Base-by-base conservation (phyloP, 1,284 basidiomycete species). In the Blastosporella zonata region DNA sequence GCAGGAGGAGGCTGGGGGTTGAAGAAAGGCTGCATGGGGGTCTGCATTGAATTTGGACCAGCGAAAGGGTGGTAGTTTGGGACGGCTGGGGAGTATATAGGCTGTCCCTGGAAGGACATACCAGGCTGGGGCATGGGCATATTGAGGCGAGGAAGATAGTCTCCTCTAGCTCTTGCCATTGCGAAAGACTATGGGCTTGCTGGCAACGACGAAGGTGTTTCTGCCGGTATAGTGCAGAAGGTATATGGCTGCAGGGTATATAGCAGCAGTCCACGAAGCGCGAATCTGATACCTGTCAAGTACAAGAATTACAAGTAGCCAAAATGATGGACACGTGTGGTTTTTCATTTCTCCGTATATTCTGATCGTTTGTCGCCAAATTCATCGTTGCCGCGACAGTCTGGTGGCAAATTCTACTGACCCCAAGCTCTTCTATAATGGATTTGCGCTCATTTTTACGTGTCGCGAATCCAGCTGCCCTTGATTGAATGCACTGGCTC, bases 21-120 rank as follows among this genome's bases (percentile, higher is more conserved):
- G 58, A 87, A 88, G 56, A 74, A 77, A 18, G 76, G 61, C 60
- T 87, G 87, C 72, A 87, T 81, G 38, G 86, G 86, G 2, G 84
- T 87, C 62, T 84, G 85, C 41, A 87, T 63, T 36, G 74, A 59
- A 46, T 62, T 66, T 42, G 59, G 64, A 53, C 77, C 64, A 21
- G 72, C 73, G 55, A 78, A 79, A 1, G 82, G 78, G 54, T 79
- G 80, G 65, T 79, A 82, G 38, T 73, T 67, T 29, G 81, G 83
- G 34, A 86, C 67, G 44, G 74, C 78, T 6, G 86, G 84, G 1
- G 87, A 86, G 62, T 75, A 89, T 55, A 85, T 66, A 39, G 74
- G 71, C 48, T 71, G 73, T 51, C 66, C 66, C 34, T 55, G 67
- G 46, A 69, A 66, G 35, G 46, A 46, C 6, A 47, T 36, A 25